Evolutionary conservation across 495 filamentous ascomycete species (phyloP).

Genomic region (Halenospora varia): DNA sequence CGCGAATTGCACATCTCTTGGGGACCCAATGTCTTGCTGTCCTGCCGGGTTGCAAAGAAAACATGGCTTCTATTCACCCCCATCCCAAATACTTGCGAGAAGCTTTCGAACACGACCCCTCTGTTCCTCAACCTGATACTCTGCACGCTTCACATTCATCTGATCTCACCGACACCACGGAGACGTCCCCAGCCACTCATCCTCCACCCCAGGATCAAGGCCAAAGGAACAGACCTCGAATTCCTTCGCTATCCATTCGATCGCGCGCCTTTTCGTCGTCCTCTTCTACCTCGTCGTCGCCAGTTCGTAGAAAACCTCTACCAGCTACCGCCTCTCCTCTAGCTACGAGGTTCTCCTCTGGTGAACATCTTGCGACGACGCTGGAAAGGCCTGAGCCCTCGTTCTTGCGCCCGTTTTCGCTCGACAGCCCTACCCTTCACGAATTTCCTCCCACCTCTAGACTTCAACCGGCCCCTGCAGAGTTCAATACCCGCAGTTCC

Average conservation of each 20-base stretch:
- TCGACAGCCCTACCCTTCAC: slow-evolving; percentile 55
- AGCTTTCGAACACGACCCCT: slow-evolving; percentile 17
- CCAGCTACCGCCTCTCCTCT: slow-evolving; percentile 47
- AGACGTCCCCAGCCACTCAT: slow-evolving; percentile 5
- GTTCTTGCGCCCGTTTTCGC: slow-evolving; percentile 44
- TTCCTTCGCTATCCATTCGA: slow-evolving; percentile 12
- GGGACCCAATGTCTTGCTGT: slow-evolving; percentile 21
- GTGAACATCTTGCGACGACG: slow-evolving; percentile 33
- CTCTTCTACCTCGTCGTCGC: slow-evolving; percentile 21
- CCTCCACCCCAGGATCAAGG: neutral
- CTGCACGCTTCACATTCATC: slow-evolving; percentile 22
- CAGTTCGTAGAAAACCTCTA: slow-evolving; percentile 49
- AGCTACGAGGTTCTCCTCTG: slow-evolving; percentile 45
- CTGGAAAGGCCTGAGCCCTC: slow-evolving; percentile 41
- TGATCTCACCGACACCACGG: slow-evolving; percentile 5
- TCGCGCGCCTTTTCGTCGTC: slow-evolving; percentile 17
- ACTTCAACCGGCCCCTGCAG: slow-evolving; percentile 4
- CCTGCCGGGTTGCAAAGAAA: slow-evolving; percentile 1
- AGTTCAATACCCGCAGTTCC: slow-evolving; percentile 2
- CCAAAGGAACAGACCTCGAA: neutral
- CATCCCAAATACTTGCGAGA: neutral
- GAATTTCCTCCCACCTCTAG: slow-evolving; percentile 38
- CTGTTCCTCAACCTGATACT: slow-evolving; percentile 17
- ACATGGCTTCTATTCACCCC: slow-evolving; percentile 18
- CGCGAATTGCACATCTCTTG: slow-evolving; percentile 20